Evolutionary conservation across 306 rosid species (phyloP), one percentile per base, ranked within the genome.

Genomic region (Fragaria vesca): DNA sequence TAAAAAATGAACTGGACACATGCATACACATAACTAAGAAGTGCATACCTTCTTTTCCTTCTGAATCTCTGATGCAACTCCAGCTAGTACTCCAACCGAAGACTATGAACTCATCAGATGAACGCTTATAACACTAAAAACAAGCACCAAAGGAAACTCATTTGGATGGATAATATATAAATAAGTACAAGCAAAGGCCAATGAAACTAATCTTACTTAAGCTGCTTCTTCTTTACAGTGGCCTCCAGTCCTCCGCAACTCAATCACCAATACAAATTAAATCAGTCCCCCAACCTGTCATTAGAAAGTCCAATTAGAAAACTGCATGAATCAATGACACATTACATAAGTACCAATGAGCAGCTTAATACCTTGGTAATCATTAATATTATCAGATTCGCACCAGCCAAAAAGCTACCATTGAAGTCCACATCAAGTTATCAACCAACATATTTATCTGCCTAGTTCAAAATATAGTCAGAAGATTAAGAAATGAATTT

Each of bases 331-430:
- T 46, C 12, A 42, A 32, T 66, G 58, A 11, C 48, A 61, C 28
- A 15, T 40, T 51, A 45, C 48, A 77, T 10, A 75, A 80, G 46
- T 30, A 75, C 58, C 51, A 68, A 68, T 28, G 6, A 52, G 60
- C 45, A 82, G 54, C 54, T 71, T 15, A 66, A 40, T 87, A 92
- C 97, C 98, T 94, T 94, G 52, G 97, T 94, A 66, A 94, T 87
- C 48, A 94, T 97, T 78, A 94, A 72, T 83, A 94, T 94, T 76
- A 94, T 92, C 8, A 97, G 98, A 86, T 94, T 92, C 34, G 94
- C 93, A 80, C 98, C 98, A 30, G 93, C 95, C 79, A 94, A 81
- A 85, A 94, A 94, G 80, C 97, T 92, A 81, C 98, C 98, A 81
- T 87, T 92, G 93, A 94, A 94, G 87, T 32, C 26, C 26, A 24